phyloP scores from a whole-genome alignment of 2,329 filamentous ascomycete genomes.

The Colletotrichum costaricense region DNA sequence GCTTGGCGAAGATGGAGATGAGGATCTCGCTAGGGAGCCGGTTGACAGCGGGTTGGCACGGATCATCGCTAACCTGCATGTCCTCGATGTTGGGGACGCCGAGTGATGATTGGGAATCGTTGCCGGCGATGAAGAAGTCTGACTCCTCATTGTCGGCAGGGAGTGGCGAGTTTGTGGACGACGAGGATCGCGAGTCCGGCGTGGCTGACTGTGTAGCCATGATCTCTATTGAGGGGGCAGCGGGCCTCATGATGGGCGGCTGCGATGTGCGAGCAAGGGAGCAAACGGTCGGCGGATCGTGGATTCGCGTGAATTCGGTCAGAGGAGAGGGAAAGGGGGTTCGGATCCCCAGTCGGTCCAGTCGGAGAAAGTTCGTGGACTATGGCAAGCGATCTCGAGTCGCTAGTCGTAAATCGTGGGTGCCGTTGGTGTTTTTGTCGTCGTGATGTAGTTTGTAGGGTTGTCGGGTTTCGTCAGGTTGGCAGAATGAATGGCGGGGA shows the following conservation, averaged over 20 bases:
- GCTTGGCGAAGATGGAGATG: conserved; percentile 89
- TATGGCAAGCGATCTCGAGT: background rate
- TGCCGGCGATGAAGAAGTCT: conserved; percentile 88
- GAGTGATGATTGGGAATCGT: conserved; percentile 93
- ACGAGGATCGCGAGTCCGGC: conserved; percentile 67
- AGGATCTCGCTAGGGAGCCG: conserved; percentile 93
- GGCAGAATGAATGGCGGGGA: conserved; percentile 17
- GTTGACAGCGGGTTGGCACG: conserved; percentile 82
- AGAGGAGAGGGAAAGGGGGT: conserved; percentile 15
- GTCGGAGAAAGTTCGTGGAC: background rate
- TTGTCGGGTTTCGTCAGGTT: conserved; percentile 6
- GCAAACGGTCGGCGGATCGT: conserved; percentile 21
- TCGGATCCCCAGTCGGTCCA: conserved; percentile 27
- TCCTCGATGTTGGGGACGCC: conserved; percentile 83
- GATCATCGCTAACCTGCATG: conserved; percentile 74
- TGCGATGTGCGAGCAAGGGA: background rate
- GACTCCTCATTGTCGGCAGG: conserved; percentile 89
- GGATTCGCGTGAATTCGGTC: conserved; percentile 22
- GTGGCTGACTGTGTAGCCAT: conserved; percentile 39
- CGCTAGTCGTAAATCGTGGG: background rate
- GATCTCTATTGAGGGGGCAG: conserved; percentile 42
- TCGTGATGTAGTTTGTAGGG: conserved; percentile 12
- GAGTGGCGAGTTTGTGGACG: conserved; percentile 79
- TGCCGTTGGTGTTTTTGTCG: background rate
- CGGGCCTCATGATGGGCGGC: conserved; percentile 40